Base-by-base conservation (phyloP, 805 yeast genomes). In the Metschnikowia shivogae region DNA sequence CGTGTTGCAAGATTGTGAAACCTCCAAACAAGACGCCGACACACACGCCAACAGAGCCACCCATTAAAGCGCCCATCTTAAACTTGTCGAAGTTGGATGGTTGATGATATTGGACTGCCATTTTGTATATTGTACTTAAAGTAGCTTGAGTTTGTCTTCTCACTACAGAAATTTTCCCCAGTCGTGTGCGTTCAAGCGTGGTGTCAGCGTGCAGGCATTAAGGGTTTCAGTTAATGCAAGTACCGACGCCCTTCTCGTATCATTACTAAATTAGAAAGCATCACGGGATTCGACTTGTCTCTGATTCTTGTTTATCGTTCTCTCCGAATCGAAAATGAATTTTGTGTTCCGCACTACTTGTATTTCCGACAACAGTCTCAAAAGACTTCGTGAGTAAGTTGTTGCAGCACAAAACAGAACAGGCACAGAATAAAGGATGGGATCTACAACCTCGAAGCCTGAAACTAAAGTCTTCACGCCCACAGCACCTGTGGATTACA, bases 11-110 rank as follows among this genome's bases (percentile, higher is more conserved):
- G 55, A 95, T 85, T 47, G 97, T 84, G 60, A 87, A 82, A 20
- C 97, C 96, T 42, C 98, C 99, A 65, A 92, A 93, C 54, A 95
- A 72, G 39, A 92, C 84, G 51, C 99, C 99, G 33, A 92, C 89
- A 60, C 95, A 93, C 8, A 89, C 93, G 53, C 99, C 99, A 30
- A 84, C 90, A 30, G 89, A 79, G 46, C 82, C 71, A 52, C 99
- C 99, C 97, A 93, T 93, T 73, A 92, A 72, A 49, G 89, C 84
- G 44, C 99, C 99, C 98, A 93, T 93, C 72, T 93, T 93, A 80
- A 93, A 87, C 72, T 93, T 93, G 45, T 93, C 97, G 72, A 90
- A 89, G 67, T 85, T 82, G 39, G 97, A 85, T 46, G 95, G 96
- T 56, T 81, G 82, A 29, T 68, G 72, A 38, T 53, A 53, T 42